Conservation (phyloP, 805 yeast species). For the Starmerella floricola region DNA sequence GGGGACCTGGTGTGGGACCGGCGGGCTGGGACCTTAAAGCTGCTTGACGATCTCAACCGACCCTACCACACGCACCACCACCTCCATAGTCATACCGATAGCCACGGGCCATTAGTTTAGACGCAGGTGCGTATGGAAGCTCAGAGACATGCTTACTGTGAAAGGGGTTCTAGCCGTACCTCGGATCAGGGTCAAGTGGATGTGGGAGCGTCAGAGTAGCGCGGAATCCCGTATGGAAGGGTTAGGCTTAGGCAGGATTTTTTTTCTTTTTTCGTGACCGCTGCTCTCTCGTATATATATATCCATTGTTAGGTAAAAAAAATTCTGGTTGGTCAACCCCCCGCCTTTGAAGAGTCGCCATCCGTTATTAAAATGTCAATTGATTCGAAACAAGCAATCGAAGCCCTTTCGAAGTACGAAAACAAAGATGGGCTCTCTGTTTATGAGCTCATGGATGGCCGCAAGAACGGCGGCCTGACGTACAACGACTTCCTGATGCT, state of each 20-base stretch:
- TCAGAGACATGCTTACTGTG: too few species aligned
- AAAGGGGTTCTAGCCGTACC: too few species aligned
- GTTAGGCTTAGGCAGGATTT: not conserved
- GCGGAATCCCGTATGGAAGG: not conserved
- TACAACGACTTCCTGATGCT: slow-evolving; percentile 91
- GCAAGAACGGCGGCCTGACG: slow-evolving; percentile 86
- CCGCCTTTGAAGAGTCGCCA: not conserved
- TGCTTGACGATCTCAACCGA: too few species aligned
- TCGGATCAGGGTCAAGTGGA: not conserved
- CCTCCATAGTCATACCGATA: too few species aligned
- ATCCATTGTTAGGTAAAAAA: too few species aligned
- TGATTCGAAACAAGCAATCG: slow-evolving; percentile 39
- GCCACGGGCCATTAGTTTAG: too few species aligned
- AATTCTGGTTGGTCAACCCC: not conserved
- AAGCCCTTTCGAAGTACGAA: slow-evolving; percentile 51
- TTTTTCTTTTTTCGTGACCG: too few species aligned
- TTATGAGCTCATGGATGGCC: slow-evolving; percentile 77
- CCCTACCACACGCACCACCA: too few species aligned
- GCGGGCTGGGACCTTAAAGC: too few species aligned
- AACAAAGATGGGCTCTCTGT: slow-evolving; percentile 77
- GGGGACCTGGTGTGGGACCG: too few species aligned
- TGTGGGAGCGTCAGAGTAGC: not conserved
- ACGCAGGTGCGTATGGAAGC: too few species aligned
- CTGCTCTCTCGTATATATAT: too few species aligned
- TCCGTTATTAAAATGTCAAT: slow-evolving; percentile 4